phyloP scores from a whole-genome alignment of 768 basidiomycete genomes.

The Leccinum uliginosum region DNA sequence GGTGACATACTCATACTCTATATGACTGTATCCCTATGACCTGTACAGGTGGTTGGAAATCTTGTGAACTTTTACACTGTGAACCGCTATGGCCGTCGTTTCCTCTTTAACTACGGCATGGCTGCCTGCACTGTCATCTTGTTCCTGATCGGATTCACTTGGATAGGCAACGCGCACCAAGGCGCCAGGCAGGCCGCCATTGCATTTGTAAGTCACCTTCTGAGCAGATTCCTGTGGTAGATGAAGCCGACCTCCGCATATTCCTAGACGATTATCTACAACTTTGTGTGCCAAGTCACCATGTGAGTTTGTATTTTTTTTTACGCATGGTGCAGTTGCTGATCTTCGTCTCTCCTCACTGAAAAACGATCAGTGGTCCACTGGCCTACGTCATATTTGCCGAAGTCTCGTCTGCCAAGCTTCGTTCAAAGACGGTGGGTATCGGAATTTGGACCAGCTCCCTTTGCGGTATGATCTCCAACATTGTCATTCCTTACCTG shows the following conservation, averaged over 20 bases:
- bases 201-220: conserved; percentile 15
- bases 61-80: not conserved
- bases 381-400: conserved; percentile 27
- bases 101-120: conserved; percentile 13
- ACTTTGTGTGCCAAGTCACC: conserved; percentile 25
- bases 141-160: conserved; percentile 26
- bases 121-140: conserved; percentile 18
- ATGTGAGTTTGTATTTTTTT: conserved; percentile 14
- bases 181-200: conserved; percentile 21
- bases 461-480: conserved; percentile 23
- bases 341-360: not conserved
- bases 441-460: conserved; percentile 25
- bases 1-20: not conserved
- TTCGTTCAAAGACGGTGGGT: conserved; percentile 29
- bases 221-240: not conserved
- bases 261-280: conserved; percentile 27
- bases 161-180: conserved; percentile 14
- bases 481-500: conserved; percentile 28
- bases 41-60: conserved; percentile 23
- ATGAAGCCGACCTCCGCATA: not conserved
- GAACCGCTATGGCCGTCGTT: not conserved
- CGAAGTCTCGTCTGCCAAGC: conserved; percentile 28
- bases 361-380: conserved; percentile 18
- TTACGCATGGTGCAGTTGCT: not conserved
- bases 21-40: not conserved